Evolutionary conservation across 2,329 filamentous ascomycete species (phyloP).

Genomic region (Hymenoscyphus infarciens): DNA sequence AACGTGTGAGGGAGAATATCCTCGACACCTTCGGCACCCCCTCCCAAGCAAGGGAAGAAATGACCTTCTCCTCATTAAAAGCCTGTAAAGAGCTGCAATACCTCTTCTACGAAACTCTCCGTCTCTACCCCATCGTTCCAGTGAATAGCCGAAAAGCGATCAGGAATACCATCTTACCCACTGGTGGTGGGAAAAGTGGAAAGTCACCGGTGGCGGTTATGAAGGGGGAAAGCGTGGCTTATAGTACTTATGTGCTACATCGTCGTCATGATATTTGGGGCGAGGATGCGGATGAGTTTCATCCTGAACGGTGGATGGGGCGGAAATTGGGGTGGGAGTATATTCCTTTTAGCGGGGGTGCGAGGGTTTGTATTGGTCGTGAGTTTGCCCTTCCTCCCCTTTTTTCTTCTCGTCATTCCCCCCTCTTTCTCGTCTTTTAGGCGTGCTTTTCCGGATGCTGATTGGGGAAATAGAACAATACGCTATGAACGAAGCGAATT

Average conservation of each 20-base stretch:
- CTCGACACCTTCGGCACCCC: conserved; percentile 32
- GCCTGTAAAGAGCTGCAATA: conserved; percentile 25
- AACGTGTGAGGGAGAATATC: conserved; percentile 43
- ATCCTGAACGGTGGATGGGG: conserved; percentile 69
- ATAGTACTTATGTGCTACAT: conserved; percentile 33
- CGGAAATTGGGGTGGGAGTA: conserved; percentile 68
- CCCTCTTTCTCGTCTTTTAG: too few relatives aligned
- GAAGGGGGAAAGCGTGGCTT: conserved; percentile 31
- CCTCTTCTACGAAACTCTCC: conserved; percentile 29
- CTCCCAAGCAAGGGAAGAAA: conserved; percentile 14
- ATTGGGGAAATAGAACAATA: conserved; percentile 29
- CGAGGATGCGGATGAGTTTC: conserved; percentile 64
- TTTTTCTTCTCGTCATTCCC: background rate
- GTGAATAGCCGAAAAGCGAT: conserved; percentile 31
- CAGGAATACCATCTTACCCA: conserved; percentile 33
- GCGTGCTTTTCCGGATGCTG: background rate
- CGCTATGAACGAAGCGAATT: conserved; percentile 34
- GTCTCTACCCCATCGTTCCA: conserved; percentile 35
- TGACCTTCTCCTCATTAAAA: conserved; percentile 27
- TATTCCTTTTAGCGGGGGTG: conserved; percentile 69
- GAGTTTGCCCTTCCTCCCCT: conserved; percentile 26
- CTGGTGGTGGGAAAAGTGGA: conserved; percentile 34
- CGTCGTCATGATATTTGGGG: conserved; percentile 63
- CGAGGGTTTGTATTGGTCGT: conserved; percentile 65
- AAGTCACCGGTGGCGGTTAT: conserved; percentile 31